A percentile compares a stretch with the other conserved stretches of the same genome.
Conservation (phyloP, 768 basidiomycete species). For the Leccinellum albellum region DNA sequence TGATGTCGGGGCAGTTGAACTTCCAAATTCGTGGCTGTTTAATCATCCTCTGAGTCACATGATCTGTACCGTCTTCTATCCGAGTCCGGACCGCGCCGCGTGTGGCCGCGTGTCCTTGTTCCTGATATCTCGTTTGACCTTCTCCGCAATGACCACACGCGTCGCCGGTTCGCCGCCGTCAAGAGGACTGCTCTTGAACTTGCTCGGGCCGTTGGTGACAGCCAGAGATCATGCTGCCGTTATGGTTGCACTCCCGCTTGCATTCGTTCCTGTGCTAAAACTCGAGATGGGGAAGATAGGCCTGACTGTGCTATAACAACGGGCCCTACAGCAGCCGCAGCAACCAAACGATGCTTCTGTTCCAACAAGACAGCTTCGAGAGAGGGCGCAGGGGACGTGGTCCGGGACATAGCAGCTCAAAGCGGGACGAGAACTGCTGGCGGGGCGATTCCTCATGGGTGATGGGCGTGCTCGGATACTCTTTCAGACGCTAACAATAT, state of each 20-base stretch:
- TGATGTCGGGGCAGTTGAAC: too few species aligned
- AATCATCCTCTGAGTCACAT: too few species aligned
- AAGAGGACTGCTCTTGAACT: conserved; percentile 76
- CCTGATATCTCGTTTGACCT: conserved; percentile 36
- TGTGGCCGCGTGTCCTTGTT: too few species aligned
- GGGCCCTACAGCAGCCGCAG: conserved; percentile 13
- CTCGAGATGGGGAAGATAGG: background rate
- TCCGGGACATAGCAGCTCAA: conserved; percentile 26
- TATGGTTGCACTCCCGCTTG: background rate
- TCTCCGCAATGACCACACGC: conserved; percentile 49
- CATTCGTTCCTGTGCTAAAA: background rate
- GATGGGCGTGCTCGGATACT: background rate
- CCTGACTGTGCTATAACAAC: background rate
- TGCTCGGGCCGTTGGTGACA: conserved; percentile 42
- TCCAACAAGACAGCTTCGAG: conserved; percentile 67
- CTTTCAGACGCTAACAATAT: background rate
- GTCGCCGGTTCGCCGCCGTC: conserved; percentile 40
- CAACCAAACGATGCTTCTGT: conserved; percentile 52
- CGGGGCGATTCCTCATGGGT: conserved; percentile 12
- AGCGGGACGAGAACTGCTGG: conserved; percentile 12
- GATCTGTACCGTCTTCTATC: too few species aligned
- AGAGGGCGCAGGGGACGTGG: conserved; percentile 49
- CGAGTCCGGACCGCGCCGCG: too few species aligned
- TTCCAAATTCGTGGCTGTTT: too few species aligned
- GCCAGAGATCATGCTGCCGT: conserved; percentile 8